Percentiles rank a stretch among this genome's conserved stretches.
Evolutionary conservation across 1,284 basidiomycete species (phyloP).

Genomic region (Fistulina hepatica): DNA sequence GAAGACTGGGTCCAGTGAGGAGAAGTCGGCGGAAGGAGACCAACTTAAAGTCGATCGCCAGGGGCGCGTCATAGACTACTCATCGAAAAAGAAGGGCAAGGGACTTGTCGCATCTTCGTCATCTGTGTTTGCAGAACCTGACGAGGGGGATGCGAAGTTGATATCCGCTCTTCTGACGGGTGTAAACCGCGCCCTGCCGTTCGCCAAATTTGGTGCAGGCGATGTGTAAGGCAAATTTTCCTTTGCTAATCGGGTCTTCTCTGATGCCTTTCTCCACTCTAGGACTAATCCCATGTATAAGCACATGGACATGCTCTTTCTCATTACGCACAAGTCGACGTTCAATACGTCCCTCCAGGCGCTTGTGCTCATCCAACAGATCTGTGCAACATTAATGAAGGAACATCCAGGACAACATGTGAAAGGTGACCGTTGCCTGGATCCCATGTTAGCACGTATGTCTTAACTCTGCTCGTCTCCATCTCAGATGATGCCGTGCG

Average conservation of each 20-base stretch:
- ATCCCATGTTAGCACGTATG: too few species aligned
- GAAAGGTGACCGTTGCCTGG: too few species aligned
- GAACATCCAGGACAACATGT: slow-evolving; percentile 20
- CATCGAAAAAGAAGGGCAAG: slow-evolving; percentile 20
- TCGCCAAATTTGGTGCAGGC: slow-evolving; percentile 63
- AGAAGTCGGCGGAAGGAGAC: slow-evolving; percentile 24
- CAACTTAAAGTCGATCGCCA: slow-evolving; percentile 32
- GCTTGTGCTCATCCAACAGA: slow-evolving; percentile 85
- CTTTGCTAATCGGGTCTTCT: too few species aligned
- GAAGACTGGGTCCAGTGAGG: slow-evolving; percentile 19
- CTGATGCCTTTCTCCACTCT: slow-evolving; percentile 1
- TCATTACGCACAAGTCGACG: slow-evolving; percentile 87
- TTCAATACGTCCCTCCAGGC: slow-evolving; percentile 98
- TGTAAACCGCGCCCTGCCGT: slow-evolving; percentile 92
- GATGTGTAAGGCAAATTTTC: slow-evolving; percentile 21
- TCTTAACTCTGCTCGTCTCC: too few species aligned
- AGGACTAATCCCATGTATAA: slow-evolving; percentile 40
- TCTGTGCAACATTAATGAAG: slow-evolving; percentile 41
- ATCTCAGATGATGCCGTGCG: slow-evolving; percentile 29
- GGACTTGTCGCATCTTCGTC: slow-evolving; percentile 38
- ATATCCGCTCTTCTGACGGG: slow-evolving; percentile 90
- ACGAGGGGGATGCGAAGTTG: slow-evolving; percentile 75
- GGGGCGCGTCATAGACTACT: slow-evolving; percentile 23
- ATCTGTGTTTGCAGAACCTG: slow-evolving; percentile 60
- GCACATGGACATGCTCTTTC: slow-evolving; percentile 91